Evolutionary conservation across 768 basidiomycete species (phyloP).

Genomic region (Clitopilus hobsonii): DNA sequence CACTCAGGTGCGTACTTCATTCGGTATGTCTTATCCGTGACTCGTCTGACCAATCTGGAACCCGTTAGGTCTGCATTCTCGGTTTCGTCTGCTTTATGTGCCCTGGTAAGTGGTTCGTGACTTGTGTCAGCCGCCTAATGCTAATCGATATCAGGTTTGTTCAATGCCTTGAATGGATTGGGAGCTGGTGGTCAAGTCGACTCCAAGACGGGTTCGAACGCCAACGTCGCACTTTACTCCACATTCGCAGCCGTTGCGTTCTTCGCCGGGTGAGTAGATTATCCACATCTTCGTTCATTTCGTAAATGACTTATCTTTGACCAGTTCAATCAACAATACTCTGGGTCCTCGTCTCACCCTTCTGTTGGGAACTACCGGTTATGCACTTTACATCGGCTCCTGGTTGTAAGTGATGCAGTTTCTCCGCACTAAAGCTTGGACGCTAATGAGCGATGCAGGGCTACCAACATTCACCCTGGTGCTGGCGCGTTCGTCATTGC

Average conservation of each 20-base stretch:
- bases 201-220: conserved; percentile 61
- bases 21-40: too few relatives aligned
- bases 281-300: background rate
- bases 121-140: background rate
- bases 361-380: conserved; percentile 69
- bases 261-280: conserved; percentile 26
- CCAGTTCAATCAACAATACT: conserved; percentile 74
- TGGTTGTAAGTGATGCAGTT: conserved; percentile 51
- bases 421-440: background rate
- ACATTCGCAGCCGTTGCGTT: conserved; percentile 42
- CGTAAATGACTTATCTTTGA: background rate
- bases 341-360: conserved; percentile 73
- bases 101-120: conserved; percentile 36
- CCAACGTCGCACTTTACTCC: conserved; percentile 63
- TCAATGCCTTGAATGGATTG: conserved; percentile 76
- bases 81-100: conserved; percentile 71
- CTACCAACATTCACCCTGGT: conserved; percentile 62
- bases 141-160: conserved; percentile 45
- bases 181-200: conserved; percentile 78
- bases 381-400: conserved; percentile 69
- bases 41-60: background rate
- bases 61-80: conserved; percentile 42
- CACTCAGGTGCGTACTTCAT: conserved; percentile 15
- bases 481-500: conserved; percentile 64
- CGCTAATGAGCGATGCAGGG: conserved; percentile 31